Conservation (phyloP, 1,284 basidiomycete species). For the Apiotrichum sp. region DNA sequence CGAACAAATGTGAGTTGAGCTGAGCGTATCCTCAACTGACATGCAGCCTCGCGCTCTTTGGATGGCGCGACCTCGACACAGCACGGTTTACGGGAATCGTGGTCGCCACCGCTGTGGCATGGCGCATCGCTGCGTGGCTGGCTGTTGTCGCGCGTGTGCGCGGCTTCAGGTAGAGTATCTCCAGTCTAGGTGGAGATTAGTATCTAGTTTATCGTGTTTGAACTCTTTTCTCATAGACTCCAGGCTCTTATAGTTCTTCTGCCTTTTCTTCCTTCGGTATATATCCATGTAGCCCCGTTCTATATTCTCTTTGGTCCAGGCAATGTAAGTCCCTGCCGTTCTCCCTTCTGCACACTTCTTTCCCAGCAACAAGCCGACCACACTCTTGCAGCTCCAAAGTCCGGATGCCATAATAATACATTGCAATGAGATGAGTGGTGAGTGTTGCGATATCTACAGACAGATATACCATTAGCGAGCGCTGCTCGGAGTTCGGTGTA, state of each 20-base stretch:
- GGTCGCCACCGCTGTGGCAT: slow-evolving; percentile 37
- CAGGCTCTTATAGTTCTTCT: no score
- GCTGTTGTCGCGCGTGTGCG: slow-evolving; percentile 24
- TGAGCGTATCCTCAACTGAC: neutral
- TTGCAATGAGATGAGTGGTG: neutral
- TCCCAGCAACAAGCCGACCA: no score
- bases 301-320: no score
- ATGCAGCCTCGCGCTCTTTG: slow-evolving; percentile 34
- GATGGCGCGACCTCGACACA: slow-evolving; percentile 39
- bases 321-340: no score
- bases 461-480: neutral
- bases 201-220: no score
- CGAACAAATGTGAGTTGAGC: slow-evolving; percentile 40
- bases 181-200: no score
- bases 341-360: no score
- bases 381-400: no score
- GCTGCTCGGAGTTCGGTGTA: no score
- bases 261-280: no score
- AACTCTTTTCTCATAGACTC: no score
- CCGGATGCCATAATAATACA: neutral
- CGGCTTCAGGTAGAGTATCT: slow-evolving; percentile 19
- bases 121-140: slow-evolving; percentile 35
- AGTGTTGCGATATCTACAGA: neutral
- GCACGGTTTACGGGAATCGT: slow-evolving; percentile 45
- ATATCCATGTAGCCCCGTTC: no score